These are phyloP conservation scores for Mycosarcoma maydis DNA, from an alignment of 1,284 basidiomycete genomes.

Conservation along the genomic window DNA sequence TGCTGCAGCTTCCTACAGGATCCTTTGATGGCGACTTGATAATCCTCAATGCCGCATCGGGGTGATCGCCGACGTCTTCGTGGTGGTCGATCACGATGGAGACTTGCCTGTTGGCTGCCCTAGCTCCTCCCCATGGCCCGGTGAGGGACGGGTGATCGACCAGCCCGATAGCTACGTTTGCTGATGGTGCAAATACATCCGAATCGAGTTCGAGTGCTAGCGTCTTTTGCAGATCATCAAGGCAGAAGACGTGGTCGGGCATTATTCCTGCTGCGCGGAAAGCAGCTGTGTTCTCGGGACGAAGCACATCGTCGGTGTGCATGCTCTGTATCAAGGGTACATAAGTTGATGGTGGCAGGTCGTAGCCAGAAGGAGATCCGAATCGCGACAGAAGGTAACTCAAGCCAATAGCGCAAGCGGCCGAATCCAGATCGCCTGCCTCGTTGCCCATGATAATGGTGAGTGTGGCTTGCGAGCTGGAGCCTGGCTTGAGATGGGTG, in stretches of 20 bases:
- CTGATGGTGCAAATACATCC: conserved; percentile 22
- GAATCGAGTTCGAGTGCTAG: conserved; percentile 27
- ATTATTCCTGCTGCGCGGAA: conserved; percentile 36
- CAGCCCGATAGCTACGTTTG: conserved; percentile 43
- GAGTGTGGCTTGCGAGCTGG: conserved; percentile 20
- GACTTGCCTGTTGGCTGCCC: conserved; percentile 69
- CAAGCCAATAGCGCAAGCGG: conserved; percentile 55
- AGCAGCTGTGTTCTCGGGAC: conserved; percentile 78
- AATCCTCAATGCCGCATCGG: conserved; percentile 60
- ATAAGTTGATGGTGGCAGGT: conserved; percentile 36
- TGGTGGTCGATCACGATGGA: conserved; percentile 92
- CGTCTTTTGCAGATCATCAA: conserved; percentile 45
- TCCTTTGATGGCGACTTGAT: conserved; percentile 50
- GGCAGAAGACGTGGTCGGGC: conserved; percentile 26
- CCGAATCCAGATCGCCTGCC: conserved; percentile 64
- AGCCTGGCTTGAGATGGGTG: conserved; percentile 18
- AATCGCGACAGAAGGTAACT: conserved; percentile 57
- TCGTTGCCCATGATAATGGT: conserved; percentile 64
- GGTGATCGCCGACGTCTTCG: conserved; percentile 80
- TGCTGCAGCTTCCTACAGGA: conserved; percentile 53
- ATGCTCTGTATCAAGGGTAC: conserved; percentile 81
- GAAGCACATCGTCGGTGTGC: conserved; percentile 77
- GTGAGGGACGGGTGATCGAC: conserved; percentile 52
- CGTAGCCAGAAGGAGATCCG: conserved; percentile 15
- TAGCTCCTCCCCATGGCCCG: conserved; percentile 42